Base-by-base conservation (phyloP, 2,329 filamentous ascomycete genomes). In the Nemania diffusa region DNA sequence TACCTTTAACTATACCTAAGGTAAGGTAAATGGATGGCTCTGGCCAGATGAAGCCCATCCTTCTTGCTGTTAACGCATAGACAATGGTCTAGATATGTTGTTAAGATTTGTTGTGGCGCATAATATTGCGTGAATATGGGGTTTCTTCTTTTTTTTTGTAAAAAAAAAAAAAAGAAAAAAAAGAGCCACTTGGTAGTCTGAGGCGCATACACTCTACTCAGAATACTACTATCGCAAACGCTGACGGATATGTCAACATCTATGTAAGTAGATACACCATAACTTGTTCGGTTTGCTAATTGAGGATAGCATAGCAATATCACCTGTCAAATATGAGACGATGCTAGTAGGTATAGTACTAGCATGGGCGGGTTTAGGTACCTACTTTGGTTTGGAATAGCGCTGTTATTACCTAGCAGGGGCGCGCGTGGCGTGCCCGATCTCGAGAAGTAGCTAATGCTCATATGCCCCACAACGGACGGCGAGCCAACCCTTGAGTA, bases 401-500 rank as follows among this genome's bases (percentile, higher is more conserved):
- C 17, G 17, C 37, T 62, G 59, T 32, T 62, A 55, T 62, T 62
- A n/a, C n/a, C n/a, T n/a, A 55, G 37, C 37, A 62, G 59, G 59
- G 59, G 59, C n/a, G 27, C 8, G 24, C 51, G 42, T 56, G 40
- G 59, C 50, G 58, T 46, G 17, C 50, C 46, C 22, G 57, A 53
- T 34, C 34, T 42, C 15, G 22, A 24, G 26, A n/a, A 5, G 40
- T 32, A 32, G 29, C 29, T 9, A 42, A 15, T 42, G 22, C 15
- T 50, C 22, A 27, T 46, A 20, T 48, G 57, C 57, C 48, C 59
- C 59, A 55, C 59, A 53, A 52, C 59, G 51, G 50, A 55, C 20
- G 59, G 37, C 40, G 58, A 55, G 26, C 26, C 46, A 26, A 13
- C 46, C 9, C 26, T 27, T 13, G 46, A 13, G 40, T 44, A 17